Base-by-base conservation (phyloP, 2,329 filamentous ascomycete genomes). In the Dothistroma pini region DNA sequence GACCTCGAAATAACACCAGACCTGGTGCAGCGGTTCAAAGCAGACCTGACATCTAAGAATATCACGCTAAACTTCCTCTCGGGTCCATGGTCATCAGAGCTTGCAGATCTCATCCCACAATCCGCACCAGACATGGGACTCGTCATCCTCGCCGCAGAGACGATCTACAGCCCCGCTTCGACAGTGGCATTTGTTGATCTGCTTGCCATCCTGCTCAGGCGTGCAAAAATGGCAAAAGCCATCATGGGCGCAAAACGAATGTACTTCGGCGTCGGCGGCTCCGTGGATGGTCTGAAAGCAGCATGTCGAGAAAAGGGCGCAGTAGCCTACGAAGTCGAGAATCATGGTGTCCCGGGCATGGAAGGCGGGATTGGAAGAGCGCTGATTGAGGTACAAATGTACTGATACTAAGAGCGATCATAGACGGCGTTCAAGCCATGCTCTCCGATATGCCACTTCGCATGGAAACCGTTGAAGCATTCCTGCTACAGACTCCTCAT, bases 261-360 rank as follows among this genome's bases (percentile, higher is more conserved):
- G 11, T 95, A 95, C 75, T 95, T 95, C 75, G 90, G 90, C 2
- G 90, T 95, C 5, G 90, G 90, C 0, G 90, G 90, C 0, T 92
- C 89, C 21, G 82, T 95, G 22, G 88, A 91, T 72, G 89, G 90
- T 66, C 91, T 95, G 68, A 76, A 79, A 60, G 74, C 76, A 53
- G 77, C 76, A 55, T 79, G 77, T 66, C 70, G 74, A 25, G 72
- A 72, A 49, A 70, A 69, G 32, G 77, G 78, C 4, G 77, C 76
- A 22, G 78, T 81, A 31, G 79, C 76, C 14, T 76, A 75, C 59
- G 80, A 82, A 67, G 74, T 81, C 54, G 80, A 81, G 57, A 80
- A 81, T 63, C 70, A 74, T 58, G 74, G 74, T 58, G 77, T 80
- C 41, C 75, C 75, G 8, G 69, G 79, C 16, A 76, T 77, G 68